Conservation (phyloP, 495 filamentous ascomycete genomes). For the Glonium stellatum region DNA sequence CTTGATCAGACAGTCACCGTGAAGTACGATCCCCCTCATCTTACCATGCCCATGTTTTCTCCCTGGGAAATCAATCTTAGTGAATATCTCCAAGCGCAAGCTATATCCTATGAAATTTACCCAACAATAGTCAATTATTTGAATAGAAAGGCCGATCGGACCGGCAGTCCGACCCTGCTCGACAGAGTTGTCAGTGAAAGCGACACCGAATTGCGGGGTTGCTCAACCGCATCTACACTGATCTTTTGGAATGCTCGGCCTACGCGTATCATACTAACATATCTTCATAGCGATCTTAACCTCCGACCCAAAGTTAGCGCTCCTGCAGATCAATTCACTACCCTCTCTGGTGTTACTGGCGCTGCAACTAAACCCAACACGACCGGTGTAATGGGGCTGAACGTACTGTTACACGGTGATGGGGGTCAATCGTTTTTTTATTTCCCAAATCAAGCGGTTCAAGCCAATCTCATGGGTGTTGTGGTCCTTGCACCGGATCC, state of each 20-base stretch:
- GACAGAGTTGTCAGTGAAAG: too few species aligned
- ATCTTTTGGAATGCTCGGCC: background rate
- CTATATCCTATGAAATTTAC: too few species aligned
- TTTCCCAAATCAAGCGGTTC: constrained; percentile 48
- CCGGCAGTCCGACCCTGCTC: too few species aligned
- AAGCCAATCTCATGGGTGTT: constrained; percentile 42
- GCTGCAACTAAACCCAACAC: constrained; percentile 28
- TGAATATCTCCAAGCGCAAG: too few species aligned
- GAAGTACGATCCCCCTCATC: constrained; percentile 33
- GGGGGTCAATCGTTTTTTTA: constrained; percentile 53
- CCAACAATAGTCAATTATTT: too few species aligned
- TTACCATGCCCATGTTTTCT: too few species aligned
- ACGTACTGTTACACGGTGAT: constrained; percentile 48
- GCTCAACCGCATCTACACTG: background rate
- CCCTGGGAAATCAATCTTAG: too few species aligned
- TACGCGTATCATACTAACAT: constrained; percentile 1
- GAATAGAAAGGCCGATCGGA: too few species aligned
- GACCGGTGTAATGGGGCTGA: constrained; percentile 38
- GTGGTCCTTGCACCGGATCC: constrained; percentile 43
- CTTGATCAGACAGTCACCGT: constrained; percentile 43
- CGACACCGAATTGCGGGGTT: too few species aligned
- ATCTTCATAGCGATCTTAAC: constrained; percentile 35
- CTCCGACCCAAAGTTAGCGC: constrained; percentile 45
- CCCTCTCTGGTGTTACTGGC: constrained; percentile 38
- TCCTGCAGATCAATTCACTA: constrained; percentile 42